Evolutionary conservation across 2,329 filamentous ascomycete genomes (phyloP), one percentile per base, ranked within the genome.

Genomic region (Metarhizium anisopliae): DNA sequence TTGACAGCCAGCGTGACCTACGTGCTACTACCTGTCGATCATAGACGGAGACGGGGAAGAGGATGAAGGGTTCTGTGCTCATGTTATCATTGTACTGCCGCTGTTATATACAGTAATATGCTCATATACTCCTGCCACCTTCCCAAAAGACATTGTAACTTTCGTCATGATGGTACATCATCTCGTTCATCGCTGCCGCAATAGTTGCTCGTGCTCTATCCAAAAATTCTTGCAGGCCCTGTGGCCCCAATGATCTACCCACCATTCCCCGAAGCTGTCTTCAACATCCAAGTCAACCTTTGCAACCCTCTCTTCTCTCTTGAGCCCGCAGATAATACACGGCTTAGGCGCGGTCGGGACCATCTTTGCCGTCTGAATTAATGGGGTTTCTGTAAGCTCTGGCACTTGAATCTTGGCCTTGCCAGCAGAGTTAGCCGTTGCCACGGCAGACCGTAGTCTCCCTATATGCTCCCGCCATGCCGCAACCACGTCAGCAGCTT

Each of bases 251-350:
- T 93, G 86, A 50, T 96, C 91, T 47, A 87, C 77, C 93, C 93
- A 97, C 90, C 91, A 97, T 74, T 97, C 93, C 13, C 90, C 91
- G 75, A 96, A 96, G 68, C 88, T 91, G 69, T 97, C 93, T 64
- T 93, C 85, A 8, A 95, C 83, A 30, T 85, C 79, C 53, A 85
- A 75, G 65, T 95, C 91, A 38, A 94, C 81, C 65, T 85, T 90
- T 20, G 74, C 70, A 11, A 96, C 77, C 52, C 93, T 80, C 72
- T 97, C 93, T 45, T 96, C 90, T 60, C 93, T 78, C 73, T 89
- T 94, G 60, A 97, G 71, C 0, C 93, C 93, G 70, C 93, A 97
- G 36, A 97, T 75, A 52, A 92, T 81, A 72, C 93, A 97, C 1
- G 86, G 76, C 69, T 89, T 87, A 0, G 84, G 76, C 3, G 90